These are phyloP conservation scores for Sugiyamaella novakii DNA, from an alignment of 1,139 yeast genomes.

Conservation along the genomic window DNA sequence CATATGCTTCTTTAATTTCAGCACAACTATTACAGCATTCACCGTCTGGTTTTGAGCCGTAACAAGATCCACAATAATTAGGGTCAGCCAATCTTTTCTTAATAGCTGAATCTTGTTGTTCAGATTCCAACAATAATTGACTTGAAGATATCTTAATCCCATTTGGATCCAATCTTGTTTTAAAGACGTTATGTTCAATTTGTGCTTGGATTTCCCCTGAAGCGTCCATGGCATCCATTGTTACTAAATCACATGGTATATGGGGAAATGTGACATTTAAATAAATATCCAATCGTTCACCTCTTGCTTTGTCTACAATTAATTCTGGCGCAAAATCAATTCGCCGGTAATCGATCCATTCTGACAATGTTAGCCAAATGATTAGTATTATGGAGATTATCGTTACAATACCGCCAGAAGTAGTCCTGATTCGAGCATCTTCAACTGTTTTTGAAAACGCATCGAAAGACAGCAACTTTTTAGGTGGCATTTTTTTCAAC, in stretches of 20 bases:
- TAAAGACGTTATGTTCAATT: constrained; percentile 69
- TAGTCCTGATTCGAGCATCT: constrained; percentile 85
- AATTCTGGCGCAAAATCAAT: constrained; percentile 76
- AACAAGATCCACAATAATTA: constrained; percentile 82
- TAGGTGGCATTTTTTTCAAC: constrained; percentile 24
- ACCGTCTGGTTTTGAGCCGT: constrained; percentile 69
- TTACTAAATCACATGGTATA: constrained; percentile 71
- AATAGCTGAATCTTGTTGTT: constrained; percentile 28
- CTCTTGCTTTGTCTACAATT: constrained; percentile 84
- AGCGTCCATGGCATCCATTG: constrained; percentile 75
- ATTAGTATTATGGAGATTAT: constrained; percentile 66
- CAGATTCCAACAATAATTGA: constrained; percentile 39
- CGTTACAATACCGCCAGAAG: constrained; percentile 89
- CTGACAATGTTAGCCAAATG: constrained; percentile 64
- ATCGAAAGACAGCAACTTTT: constrained; percentile 63
- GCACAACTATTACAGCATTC: constrained; percentile 85
- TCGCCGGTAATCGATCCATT: constrained; percentile 71
- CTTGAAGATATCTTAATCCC: constrained; percentile 49
- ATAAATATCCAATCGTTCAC: constrained; percentile 73
- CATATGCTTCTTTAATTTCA: constrained; percentile 78
- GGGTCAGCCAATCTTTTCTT: constrained; percentile 41
- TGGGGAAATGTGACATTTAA: constrained; percentile 80
- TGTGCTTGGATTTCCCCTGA: constrained; percentile 83
- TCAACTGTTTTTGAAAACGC: constrained; percentile 94
- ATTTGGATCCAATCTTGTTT: constrained; percentile 58